Evolutionary conservation across 305 asterid genomes (phyloP), one percentile per base, ranked within the genome.

Genomic region (Rubia tinctorum): DNA sequence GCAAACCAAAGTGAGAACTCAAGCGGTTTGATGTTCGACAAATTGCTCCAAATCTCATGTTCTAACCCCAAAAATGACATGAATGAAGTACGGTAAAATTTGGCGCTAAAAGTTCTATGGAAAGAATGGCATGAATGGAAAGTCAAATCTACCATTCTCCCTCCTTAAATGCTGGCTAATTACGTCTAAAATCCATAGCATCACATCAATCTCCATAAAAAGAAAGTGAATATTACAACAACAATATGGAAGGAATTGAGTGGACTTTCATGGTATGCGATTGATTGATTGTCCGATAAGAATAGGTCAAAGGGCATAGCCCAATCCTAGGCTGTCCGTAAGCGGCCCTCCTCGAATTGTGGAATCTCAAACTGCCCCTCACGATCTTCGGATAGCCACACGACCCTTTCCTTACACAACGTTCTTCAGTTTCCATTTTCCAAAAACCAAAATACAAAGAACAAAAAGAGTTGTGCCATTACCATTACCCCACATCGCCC

Each of bases 321-420:
- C 83, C 77, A 78, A 71, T 78, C 81, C 75, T 72, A 78, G 80
- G 86, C 88, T 82, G 87, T 83, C 81, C 49, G 27, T 65, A 34
- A 43, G n/a, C 25, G 47, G 43, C 59, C 27, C 68, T 34, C 80
- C 73, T 80, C 47, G 79, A 72, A 77, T 80, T 71, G 79, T 73
- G 84, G 79, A 60, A 66, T 69, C 49, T 62, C 65, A 53, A 44
- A 82, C 86, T 88, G 95, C 67, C 90, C 80, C 76, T 86, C 96
- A 88, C 93, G 96, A 89, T 87, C 84, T 82, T 18, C 87, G 92
- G 90, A 87, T 90, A 90, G 82, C 94, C 93, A 71, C 96, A 82
- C 37, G 86, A 83, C 85, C 82, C 25, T 72, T 85, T 73, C 73
- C 49, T 39, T 1, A 58, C 64, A 14, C 30, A 82, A 87, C 72